phyloP scores from a whole-genome alignment of 768 basidiomycete genomes.

The Lactarius sp. region DNA sequence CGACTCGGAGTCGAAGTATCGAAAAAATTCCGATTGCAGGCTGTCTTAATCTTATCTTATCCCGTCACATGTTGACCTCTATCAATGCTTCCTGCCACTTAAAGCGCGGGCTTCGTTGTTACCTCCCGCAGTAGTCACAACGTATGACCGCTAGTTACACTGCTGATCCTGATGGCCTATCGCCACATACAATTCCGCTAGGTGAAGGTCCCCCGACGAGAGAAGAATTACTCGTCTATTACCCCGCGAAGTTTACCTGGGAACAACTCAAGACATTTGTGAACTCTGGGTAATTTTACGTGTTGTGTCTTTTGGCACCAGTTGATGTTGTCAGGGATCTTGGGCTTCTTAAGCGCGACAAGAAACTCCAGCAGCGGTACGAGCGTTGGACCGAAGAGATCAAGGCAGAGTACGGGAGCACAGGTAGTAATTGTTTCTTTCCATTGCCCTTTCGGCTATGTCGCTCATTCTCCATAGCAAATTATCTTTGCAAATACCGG shows the following conservation, averaged over 20 bases:
- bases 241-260: conserved; percentile 77
- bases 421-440: conserved; percentile 41
- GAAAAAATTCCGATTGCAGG: not conserved
- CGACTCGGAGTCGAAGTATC: not conserved
- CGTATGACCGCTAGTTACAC: not conserved
- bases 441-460: not conserved
- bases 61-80: not conserved
- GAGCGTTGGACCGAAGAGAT: conserved; percentile 52
- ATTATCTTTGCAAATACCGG: conserved; percentile 63
- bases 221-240: conserved; percentile 60
- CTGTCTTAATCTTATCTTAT: not conserved
- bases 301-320: not conserved
- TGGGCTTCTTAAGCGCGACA: conserved; percentile 72
- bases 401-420: conserved; percentile 55
- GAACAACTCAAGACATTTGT: conserved; percentile 68
- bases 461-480: conserved; percentile 41
- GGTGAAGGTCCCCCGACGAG: conserved; percentile 61
- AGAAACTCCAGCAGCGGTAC: conserved; percentile 62
- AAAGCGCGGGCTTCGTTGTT: not conserved
- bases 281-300: conserved; percentile 58
- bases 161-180: not conserved
- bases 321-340: conserved; percentile 52
- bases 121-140: not conserved
- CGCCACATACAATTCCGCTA: conserved; percentile 35
- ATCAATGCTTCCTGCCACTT: not conserved